Evolutionary conservation across 257 asterid genomes (phyloP).

Genomic region (Solanum paucissectum): DNA sequence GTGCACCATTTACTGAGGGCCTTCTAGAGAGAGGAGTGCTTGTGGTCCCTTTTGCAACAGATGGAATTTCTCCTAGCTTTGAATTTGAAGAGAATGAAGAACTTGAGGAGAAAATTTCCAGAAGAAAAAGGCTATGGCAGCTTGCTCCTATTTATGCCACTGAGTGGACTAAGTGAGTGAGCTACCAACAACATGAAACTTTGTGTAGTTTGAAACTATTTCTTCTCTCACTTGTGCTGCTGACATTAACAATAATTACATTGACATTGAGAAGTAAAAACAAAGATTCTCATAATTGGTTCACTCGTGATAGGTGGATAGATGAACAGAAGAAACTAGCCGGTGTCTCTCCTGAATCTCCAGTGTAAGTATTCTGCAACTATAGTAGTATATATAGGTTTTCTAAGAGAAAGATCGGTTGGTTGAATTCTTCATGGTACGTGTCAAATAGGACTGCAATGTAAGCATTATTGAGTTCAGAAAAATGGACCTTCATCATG

Average conservation of each 20-base stretch:
- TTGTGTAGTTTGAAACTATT: neutral
- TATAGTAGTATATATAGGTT: neutral
- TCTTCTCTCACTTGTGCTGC: neutral
- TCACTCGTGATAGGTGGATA: constrained; percentile 57
- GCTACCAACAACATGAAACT: neutral
- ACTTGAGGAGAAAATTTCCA: constrained; percentile 33
- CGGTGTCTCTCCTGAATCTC: constrained; percentile 73
- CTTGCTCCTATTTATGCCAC: constrained; percentile 47
- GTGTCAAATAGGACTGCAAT: neutral
- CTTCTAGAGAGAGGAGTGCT: constrained; percentile 79
- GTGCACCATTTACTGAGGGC: constrained; percentile 61
- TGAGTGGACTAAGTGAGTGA: constrained; percentile 79
- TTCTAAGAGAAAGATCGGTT: neutral
- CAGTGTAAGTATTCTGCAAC: constrained; percentile 56
- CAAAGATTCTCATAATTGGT: neutral
- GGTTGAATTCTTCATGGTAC: neutral
- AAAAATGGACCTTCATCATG: neutral
- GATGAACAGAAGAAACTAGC: constrained; percentile 89
- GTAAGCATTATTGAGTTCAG: neutral
- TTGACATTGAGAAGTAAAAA: neutral
- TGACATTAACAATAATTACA: neutral
- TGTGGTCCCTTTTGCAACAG: constrained; percentile 75
- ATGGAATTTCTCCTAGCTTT: constrained; percentile 43
- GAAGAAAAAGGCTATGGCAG: constrained; percentile 85
- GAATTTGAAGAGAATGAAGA: constrained; percentile 61